Base-by-base conservation (phyloP, 1,284 basidiomycete genomes). In the Marasmius fiardii region DNA sequence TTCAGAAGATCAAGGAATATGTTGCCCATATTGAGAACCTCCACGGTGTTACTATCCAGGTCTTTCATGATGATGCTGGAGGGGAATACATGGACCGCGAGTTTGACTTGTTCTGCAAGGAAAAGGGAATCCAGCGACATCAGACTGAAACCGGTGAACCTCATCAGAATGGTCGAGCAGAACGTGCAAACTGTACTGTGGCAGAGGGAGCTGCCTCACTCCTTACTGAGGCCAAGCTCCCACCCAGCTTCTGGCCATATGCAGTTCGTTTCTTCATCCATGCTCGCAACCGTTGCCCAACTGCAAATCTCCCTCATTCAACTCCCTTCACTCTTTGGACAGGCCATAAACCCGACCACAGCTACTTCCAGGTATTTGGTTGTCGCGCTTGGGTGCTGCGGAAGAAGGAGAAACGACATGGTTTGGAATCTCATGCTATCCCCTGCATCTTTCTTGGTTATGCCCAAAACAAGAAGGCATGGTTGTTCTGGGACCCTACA, bases 391-490 rank as follows among this genome's bases (percentile, higher is more conserved):
- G 68, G 64, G 67, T 70, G 20, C 66, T 20, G 63, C 67, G 49
- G 20, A 69, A 65, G 61, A 60, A 68, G n/a, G 66, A 70, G 52
- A 39, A 39, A 20, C 5, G 37, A 39, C 55, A 53, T 26, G 62
- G 61, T 21, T 59, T 73, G 14, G 60, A 59, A 7, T 60, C 65
- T 0, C 68, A 73, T 56, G 67, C 66, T 10, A 48, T 66, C 35
- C 71, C 71, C 59, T 72, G 68, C 35, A 59, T 72, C 26, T 71
- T 73, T 50, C 60, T 75, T 55, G 73, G 73, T 5, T 75, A 73
- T 57, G 35, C 53, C 2, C 54, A 57, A 20, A 37, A 50, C 4
- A 48, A 52, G 0, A 56, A 68, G 53, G 68, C 43, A 1, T 71
- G 68, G 68, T 58, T 59, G 26, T 70, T 71, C 60, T 73, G 61